Conservation (phyloP, 1,139 yeast species). For the Candida tropicalis region DNA sequence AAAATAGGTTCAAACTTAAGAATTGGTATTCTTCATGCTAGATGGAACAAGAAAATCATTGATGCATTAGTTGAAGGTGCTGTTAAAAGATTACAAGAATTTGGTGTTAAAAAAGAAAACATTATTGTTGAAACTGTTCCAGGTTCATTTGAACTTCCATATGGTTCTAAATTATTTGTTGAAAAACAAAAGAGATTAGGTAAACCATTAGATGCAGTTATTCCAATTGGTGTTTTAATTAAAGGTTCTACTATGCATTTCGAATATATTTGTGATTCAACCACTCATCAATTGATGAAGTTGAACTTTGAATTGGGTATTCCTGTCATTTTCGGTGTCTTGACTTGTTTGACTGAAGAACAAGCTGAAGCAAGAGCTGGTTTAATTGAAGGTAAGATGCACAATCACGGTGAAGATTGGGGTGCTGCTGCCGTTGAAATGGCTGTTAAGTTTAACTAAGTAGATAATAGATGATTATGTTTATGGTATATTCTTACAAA, state of each 20-base stretch:
- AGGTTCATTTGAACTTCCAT: conserved; percentile 93
- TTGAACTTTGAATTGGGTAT: conserved; percentile 68
- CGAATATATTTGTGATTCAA: conserved; percentile 93
- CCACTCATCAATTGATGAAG: conserved; percentile 82
- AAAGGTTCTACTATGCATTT: conserved; percentile 98
- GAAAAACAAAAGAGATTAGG: conserved; percentile 48
- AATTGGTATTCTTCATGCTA: conserved; percentile 89
- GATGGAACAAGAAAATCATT: conserved; percentile 86
- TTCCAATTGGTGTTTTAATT: conserved; percentile 92
- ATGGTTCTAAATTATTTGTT: conserved; percentile 61
- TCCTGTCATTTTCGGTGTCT: conserved; percentile 91
- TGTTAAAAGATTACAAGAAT: conserved; percentile 52
- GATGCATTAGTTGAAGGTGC: conserved; percentile 84
- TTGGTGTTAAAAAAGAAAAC: conserved; percentile 77
- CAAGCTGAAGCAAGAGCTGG: conserved; percentile 96
- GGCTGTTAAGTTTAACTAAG: conserved; percentile 55
- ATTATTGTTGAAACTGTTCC: conserved; percentile 86
- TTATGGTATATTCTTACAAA: neutral
- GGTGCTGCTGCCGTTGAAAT: conserved; percentile 99
- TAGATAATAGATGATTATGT: conserved; percentile 1
- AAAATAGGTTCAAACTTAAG: conserved; percentile 65
- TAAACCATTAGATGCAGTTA: conserved; percentile 75
- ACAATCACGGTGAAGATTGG: conserved; percentile 98
- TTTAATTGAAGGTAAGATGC: conserved; percentile 69
- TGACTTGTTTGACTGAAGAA: conserved; percentile 90